These are phyloP conservation scores for Alnus rubra DNA, from an alignment of 306 rosid genomes.

Conservation along the genomic window DNA sequence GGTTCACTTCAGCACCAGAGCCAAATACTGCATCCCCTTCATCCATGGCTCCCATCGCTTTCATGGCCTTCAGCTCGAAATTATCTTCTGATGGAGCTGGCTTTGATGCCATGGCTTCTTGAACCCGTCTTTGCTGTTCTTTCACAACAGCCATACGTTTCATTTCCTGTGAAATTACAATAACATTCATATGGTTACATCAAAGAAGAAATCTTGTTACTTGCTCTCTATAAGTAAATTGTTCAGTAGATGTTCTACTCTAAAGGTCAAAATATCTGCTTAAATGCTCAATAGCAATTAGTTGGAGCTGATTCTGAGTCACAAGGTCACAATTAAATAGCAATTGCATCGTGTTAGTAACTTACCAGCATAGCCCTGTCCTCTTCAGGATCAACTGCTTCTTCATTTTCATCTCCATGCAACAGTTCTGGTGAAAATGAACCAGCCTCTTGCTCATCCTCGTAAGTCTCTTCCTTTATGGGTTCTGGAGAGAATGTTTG, in stretches of 20 bases:
- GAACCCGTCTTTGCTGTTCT: conserved; percentile 76
- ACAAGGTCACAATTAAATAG: conserved; percentile 13
- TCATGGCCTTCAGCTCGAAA: conserved; percentile 84
- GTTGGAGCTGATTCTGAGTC: neutral
- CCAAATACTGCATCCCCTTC: conserved; percentile 98
- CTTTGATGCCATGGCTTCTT: conserved; percentile 80
- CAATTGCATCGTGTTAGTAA: neutral
- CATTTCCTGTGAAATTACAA: conserved; percentile 54
- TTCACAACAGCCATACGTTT: conserved; percentile 70
- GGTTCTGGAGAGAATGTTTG: conserved; percentile 70
- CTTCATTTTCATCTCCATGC: conserved; percentile 84
- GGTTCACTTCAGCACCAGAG: conserved; percentile 84
- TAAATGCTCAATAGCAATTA: neutral
- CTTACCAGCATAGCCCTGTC: conserved; percentile 77
- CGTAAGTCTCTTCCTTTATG: conserved; percentile 52
- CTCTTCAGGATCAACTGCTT: conserved; percentile 90
- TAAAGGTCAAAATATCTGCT: neutral
- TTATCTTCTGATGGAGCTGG: conserved; percentile 82
- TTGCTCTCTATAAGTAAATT: neutral
- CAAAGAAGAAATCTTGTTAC: neutral
- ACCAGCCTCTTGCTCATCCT: conserved; percentile 71
- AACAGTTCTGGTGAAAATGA: conserved; percentile 85
- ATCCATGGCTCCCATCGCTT: conserved; percentile 93
- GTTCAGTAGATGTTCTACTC: neutral
- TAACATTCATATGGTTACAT: conserved; percentile 7